These are phyloP conservation scores for Garcileccinum viscosum DNA, from an alignment of 1,284 basidiomycete genomes.

Conservation along the genomic window DNA sequence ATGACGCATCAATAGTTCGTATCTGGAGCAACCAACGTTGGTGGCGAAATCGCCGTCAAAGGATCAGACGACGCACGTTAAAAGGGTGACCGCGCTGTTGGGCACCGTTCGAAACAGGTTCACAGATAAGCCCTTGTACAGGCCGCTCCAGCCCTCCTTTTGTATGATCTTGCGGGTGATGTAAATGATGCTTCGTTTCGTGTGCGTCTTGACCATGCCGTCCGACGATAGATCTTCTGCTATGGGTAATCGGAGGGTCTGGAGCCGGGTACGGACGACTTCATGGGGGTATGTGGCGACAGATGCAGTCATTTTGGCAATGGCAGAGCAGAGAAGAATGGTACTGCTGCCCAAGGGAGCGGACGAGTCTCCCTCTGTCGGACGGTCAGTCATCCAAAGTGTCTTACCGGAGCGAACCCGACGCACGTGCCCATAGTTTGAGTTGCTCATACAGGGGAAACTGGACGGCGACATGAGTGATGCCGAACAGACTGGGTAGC, in stretches of 20 bases:
- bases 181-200: slow-evolving; percentile 69
- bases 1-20: slow-evolving; percentile 73
- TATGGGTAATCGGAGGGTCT: slow-evolving; percentile 77
- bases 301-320: slow-evolving; percentile 93
- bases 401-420: slow-evolving; percentile 1
- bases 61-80: slow-evolving; percentile 73
- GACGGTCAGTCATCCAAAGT: slow-evolving; percentile 6
- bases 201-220: slow-evolving; percentile 59
- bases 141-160: slow-evolving; percentile 84
- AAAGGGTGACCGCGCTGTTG: slow-evolving; percentile 91
- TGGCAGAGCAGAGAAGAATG: slow-evolving; percentile 86
- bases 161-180: slow-evolving; percentile 75
- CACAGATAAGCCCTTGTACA: slow-evolving; percentile 90
- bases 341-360: slow-evolving; percentile 68
- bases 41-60: neutral
- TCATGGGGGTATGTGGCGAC: slow-evolving; percentile 96
- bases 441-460: slow-evolving; percentile 95
- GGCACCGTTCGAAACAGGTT: slow-evolving; percentile 93
- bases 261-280: slow-evolving; percentile 90
- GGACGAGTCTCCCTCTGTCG: slow-evolving; percentile 57
- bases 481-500: slow-evolving; percentile 87
- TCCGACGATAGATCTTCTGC: slow-evolving; percentile 61
- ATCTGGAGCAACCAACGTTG: slow-evolving; percentile 44
- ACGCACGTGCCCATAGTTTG: slow-evolving; percentile 83
- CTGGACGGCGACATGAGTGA: slow-evolving; percentile 91